A percentile compares a stretch with the other conserved stretches of the same genome.
Conservation (phyloP, 176 grass and related monocot species). For the Microstegium vimineum region DNA sequence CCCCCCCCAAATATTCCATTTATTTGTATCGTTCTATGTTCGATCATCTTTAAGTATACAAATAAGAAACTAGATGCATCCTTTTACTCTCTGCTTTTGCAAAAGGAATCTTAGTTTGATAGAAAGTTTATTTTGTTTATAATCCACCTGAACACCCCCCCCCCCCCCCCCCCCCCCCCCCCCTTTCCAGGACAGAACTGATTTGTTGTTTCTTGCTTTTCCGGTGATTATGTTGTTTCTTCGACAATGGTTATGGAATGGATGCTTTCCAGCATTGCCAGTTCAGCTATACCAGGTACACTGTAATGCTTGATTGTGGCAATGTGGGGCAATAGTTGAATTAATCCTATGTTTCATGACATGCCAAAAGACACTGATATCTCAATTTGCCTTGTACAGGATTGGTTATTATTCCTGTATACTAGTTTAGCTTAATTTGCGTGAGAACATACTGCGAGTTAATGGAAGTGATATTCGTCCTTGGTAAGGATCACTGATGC, state of each 20-base stretch:
- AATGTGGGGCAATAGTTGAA: constrained; percentile 8
- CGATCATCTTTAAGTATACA: neutral
- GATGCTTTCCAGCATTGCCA: constrained; percentile 86
- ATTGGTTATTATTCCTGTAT: constrained; percentile 77
- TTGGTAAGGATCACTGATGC: constrained; percentile 48
- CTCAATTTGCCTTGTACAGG: constrained; percentile 48
- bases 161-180: too few species aligned
- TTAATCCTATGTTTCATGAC: constrained; percentile 13
- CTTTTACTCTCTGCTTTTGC: neutral
- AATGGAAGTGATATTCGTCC: constrained; percentile 89
- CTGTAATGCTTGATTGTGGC: constrained; percentile 3
- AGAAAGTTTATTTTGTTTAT: neutral
- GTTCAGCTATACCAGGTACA: constrained; percentile 96
- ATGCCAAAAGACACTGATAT: constrained; percentile 10
- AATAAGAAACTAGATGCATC: neutral
- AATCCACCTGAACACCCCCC: too few species aligned
- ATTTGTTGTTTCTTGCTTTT: constrained; percentile 89
- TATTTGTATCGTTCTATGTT: neutral
- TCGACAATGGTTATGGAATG: constrained; percentile 78
- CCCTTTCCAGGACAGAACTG: constrained; percentile 88
- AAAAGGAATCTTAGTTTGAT: neutral
- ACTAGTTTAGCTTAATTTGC: constrained; percentile 84
- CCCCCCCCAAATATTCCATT: neutral
- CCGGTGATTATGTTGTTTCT: constrained; percentile 74
- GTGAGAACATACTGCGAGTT: constrained; percentile 81